A percentile compares a stretch with the other conserved stretches of the same genome.
Evolutionary conservation across 2,329 filamentous ascomycete genomes (phyloP).

Genomic region (Basipetospora sp.): DNA sequence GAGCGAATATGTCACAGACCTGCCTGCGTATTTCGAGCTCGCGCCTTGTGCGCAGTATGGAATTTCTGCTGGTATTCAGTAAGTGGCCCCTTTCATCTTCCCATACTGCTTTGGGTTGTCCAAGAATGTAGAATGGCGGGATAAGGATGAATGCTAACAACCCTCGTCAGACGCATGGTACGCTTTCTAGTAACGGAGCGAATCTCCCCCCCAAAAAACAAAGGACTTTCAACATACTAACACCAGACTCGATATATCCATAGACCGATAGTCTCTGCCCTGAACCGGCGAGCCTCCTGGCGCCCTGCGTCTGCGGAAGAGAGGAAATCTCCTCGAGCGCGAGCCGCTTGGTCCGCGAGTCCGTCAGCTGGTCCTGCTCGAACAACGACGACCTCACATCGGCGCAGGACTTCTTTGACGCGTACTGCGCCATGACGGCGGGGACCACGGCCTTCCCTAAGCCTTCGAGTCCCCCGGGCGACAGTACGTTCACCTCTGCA

Average conservation of each 20-base stretch:
- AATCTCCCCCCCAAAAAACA: no score
- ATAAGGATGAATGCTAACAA: no score
- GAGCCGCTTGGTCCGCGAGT: conserved; percentile 27
- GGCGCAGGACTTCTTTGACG: conserved; percentile 34
- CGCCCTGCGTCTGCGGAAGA: conserved; percentile 38
- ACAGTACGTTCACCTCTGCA: conserved; percentile 24
- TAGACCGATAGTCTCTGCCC: conserved; percentile 23
- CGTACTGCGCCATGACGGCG: conserved; percentile 35
- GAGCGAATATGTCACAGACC: conserved; percentile 34
- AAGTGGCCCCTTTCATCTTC: not conserved
- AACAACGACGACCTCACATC: conserved; percentile 32
- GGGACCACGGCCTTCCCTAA: conserved; percentile 35
- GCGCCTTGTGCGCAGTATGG: conserved; percentile 28
- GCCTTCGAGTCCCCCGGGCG: conserved; percentile 32
- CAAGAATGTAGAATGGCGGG: no score
- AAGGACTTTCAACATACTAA: no score
- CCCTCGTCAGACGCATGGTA: conserved; percentile 4
- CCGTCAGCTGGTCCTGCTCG: conserved; percentile 29
- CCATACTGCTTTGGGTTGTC: not conserved
- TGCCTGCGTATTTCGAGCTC: conserved; percentile 27
- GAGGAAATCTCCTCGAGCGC: conserved; percentile 30
- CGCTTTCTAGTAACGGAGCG: not conserved
- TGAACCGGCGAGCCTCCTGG: conserved; percentile 24
- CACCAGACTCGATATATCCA: no score
- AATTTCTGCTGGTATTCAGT: conserved; percentile 23